Conservation (phyloP, 441 rosid species). For the Arabidopsis hybrid region DNA sequence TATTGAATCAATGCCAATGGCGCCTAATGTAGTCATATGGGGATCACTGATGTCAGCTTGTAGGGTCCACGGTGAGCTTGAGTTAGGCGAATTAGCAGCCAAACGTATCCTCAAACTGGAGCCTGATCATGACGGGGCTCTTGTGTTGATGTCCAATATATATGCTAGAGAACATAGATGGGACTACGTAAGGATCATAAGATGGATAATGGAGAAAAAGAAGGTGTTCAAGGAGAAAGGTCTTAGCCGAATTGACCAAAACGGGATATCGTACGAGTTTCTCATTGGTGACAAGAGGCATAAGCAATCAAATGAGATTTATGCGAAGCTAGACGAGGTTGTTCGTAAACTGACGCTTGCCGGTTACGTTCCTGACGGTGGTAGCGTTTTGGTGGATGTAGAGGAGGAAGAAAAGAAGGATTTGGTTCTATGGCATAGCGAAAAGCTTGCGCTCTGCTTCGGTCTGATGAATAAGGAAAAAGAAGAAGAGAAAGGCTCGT, state of each 20-base stretch:
- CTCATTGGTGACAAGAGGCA: constrained; percentile 56
- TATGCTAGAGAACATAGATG: constrained; percentile 62
- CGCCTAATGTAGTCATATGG: constrained; percentile 68
- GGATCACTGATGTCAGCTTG: constrained; percentile 74
- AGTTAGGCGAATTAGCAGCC: constrained; percentile 61
- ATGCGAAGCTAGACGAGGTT: constrained; percentile 52
- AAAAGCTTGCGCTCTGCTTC: constrained; percentile 60
- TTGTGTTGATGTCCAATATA: constrained; percentile 59
- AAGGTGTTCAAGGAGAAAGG: constrained; percentile 58
- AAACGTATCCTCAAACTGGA: constrained; percentile 54
- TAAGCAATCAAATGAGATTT: constrained; percentile 48
- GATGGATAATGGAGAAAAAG: constrained; percentile 53
- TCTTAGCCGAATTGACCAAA: constrained; percentile 57
- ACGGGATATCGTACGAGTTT: constrained; percentile 55
- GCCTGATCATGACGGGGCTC: constrained; percentile 61
- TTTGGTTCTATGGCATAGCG: constrained; percentile 56
- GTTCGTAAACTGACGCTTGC: constrained; percentile 27
- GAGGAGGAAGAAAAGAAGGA: constrained; percentile 56
- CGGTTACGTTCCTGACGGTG: constrained; percentile 34
- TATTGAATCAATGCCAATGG: constrained; percentile 62
- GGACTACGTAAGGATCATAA: constrained; percentile 55
- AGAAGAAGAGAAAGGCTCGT: constrained; percentile 34
- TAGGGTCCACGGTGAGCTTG: constrained; percentile 50
- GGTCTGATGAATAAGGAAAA: constrained; percentile 45
- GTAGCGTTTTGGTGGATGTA: constrained; percentile 50